Percentiles rank a stretch among this genome's conserved stretches.
Evolutionary conservation across 1,284 basidiomycete genomes (phyloP).

Genomic region (Gastroboletus turbinatus): DNA sequence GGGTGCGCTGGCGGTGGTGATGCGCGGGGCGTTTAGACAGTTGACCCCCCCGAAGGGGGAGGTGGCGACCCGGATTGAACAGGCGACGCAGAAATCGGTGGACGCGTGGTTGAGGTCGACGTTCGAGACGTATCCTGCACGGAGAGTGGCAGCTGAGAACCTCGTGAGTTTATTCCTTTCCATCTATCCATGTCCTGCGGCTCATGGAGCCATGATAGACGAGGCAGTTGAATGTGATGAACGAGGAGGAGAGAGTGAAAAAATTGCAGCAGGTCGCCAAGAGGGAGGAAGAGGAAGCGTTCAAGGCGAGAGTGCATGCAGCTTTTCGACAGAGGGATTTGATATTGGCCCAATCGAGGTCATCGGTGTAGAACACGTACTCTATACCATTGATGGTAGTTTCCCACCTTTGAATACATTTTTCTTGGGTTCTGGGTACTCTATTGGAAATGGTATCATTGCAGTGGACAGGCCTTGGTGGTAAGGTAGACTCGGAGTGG

Average conservation of each 20-base stretch:
- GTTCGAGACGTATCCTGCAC: constrained; percentile 6
- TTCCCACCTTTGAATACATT: too few relatives aligned
- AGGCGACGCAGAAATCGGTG: constrained; percentile 3
- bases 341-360: neutral
- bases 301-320: neutral
- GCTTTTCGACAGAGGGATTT: neutral
- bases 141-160: constrained; percentile 4
- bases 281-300: neutral
- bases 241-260: neutral
- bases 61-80: neutral
- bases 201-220: neutral
- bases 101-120: constrained; percentile 8
- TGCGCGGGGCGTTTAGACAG: neutral
- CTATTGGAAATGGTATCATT: too few relatives aligned
- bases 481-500: too few relatives aligned
- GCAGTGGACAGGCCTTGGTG: too few relatives aligned
- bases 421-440: too few relatives aligned
- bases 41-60: neutral
- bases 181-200: neutral
- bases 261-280: constrained; percentile 1
- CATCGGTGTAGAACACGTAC: neutral
- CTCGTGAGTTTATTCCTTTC: neutral
- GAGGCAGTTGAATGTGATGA: constrained; percentile 4
- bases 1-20: neutral
- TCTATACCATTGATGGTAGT: neutral